Evolutionary conservation across 495 filamentous ascomycete genomes (phyloP).

Genomic region (Pyrenula aspistea): DNA sequence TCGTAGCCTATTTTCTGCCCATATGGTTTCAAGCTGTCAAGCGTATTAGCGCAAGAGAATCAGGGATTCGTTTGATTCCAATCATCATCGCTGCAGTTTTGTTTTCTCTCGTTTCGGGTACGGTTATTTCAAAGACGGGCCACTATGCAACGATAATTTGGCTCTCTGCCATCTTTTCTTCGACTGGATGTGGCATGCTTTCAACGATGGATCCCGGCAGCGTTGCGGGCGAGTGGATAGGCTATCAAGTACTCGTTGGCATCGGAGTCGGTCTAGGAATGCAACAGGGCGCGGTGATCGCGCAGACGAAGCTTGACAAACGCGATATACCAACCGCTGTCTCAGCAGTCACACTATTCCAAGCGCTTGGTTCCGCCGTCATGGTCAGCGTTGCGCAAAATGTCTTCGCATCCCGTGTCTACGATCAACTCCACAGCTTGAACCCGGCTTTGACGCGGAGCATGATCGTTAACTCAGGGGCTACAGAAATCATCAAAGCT

Average conservation of each 20-base stretch:
- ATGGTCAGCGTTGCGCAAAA: conserved; percentile 57
- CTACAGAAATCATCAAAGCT: conserved; percentile 33
- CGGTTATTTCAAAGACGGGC: conserved; percentile 1
- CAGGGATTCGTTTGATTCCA: conserved; percentile 7
- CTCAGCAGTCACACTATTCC: conserved; percentile 52
- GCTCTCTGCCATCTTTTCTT: conserved; percentile 36
- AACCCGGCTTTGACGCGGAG: conserved; percentile 36
- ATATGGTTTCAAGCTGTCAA: conserved; percentile 11
- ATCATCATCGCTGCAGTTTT: conserved; percentile 4
- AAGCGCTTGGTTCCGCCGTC: conserved; percentile 54
- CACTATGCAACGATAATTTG: conserved; percentile 49
- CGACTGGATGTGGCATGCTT: conserved; percentile 39
- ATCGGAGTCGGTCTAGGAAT: conserved; percentile 7
- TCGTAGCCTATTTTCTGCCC: conserved; percentile 6
- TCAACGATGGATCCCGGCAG: conserved; percentile 35
- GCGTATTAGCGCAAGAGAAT: conserved; percentile 2
- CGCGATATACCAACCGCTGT: conserved; percentile 36
- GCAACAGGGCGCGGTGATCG: conserved; percentile 29
- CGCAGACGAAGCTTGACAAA: background rate
- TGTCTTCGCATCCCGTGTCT: conserved; percentile 38
- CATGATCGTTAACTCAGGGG: conserved; percentile 45
- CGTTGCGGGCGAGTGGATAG: conserved; percentile 37
- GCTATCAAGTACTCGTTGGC: conserved; percentile 40
- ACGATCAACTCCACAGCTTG: conserved; percentile 47
- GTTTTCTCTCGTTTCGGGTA: conserved; percentile 2